A percentile compares a stretch with the other conserved stretches of the same genome.
These are phyloP conservation scores for Mrakia blollopis DNA, from an alignment of 768 basidiomycete species.

Conservation along the genomic window DNA sequence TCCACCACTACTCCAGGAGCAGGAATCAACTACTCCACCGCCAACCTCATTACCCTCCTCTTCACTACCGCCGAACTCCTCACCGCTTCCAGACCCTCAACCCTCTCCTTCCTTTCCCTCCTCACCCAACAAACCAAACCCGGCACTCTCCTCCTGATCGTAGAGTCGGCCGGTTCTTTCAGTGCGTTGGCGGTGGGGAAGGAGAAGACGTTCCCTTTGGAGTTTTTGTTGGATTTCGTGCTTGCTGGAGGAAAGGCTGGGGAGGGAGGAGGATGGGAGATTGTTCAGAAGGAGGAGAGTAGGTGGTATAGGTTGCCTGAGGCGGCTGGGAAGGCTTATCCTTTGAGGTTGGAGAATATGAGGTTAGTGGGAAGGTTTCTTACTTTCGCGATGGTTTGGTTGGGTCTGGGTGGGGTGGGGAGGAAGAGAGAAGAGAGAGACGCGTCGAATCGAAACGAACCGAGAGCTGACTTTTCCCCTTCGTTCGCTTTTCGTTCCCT, in stretches of 20 bases:
- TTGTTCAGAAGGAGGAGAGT: conserved; percentile 33
- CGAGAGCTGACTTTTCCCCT: neutral
- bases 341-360: conserved; percentile 33
- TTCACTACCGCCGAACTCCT: conserved; percentile 33
- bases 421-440: neutral
- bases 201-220: conserved; percentile 31
- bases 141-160: conserved; percentile 29
- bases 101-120: conserved; percentile 26
- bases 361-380: conserved; percentile 1
- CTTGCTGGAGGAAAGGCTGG: conserved; percentile 28
- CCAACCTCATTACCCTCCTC: conserved; percentile 33
- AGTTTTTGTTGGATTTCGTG: conserved; percentile 32
- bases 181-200: conserved; percentile 28
- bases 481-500: neutral
- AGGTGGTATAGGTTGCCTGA: conserved; percentile 32
- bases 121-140: conserved; percentile 23
- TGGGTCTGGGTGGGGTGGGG: neutral
- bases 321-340: conserved; percentile 26
- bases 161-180: conserved; percentile 33
- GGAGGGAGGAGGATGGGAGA: conserved; percentile 31
- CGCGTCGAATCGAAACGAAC: neutral
- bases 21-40: conserved; percentile 7
- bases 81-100: conserved; percentile 18
- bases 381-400: neutral
- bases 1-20: neutral